Evolutionary conservation across 176 grass and related monocot genomes (phyloP).

Genomic region (Triticum dicoccoides): DNA sequence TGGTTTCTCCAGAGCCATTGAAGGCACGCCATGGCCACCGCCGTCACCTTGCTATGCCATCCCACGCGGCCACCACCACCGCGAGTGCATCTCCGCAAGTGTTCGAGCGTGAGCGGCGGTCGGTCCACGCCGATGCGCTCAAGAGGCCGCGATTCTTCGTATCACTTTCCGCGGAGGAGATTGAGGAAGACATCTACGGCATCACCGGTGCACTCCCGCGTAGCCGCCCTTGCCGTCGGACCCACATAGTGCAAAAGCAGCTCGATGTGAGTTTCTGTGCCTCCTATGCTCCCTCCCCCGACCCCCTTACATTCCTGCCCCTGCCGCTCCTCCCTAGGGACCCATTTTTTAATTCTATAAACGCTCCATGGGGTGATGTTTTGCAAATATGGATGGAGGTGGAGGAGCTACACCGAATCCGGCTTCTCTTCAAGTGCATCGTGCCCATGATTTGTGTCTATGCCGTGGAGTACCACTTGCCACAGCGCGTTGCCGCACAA

Average conservation of each 20-base stretch:
- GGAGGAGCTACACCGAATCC: too few species aligned
- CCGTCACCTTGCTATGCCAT: background rate
- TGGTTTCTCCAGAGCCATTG: slow-evolving; percentile 27
- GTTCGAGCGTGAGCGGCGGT: slow-evolving; percentile 23
- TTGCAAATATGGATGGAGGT: too few species aligned
- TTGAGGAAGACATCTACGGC: slow-evolving; percentile 90
- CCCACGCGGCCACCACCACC: background rate
- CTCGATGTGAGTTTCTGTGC: slow-evolving; percentile 60
- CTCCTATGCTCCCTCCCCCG: too few species aligned
- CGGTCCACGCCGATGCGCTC: slow-evolving; percentile 18
- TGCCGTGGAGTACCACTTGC: too few species aligned
- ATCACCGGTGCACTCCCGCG: slow-evolving; percentile 68
- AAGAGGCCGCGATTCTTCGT: slow-evolving; percentile 60
- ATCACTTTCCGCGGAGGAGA: slow-evolving; percentile 67
- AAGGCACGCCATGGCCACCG: slow-evolving; percentile 39
- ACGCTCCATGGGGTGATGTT: background rate
- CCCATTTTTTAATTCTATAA: slow-evolving; percentile 23
- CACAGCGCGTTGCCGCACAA: too few species aligned
- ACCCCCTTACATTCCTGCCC: background rate
- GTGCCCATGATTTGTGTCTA: too few species aligned
- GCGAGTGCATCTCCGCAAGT: background rate
- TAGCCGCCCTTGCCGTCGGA: slow-evolving; percentile 58
- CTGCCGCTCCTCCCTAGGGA: background rate
- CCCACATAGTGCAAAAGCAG: slow-evolving; percentile 71
- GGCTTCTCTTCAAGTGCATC: too few species aligned